These are phyloP conservation scores for Blastomyces emzantsi DNA, from an alignment of 2,329 filamentous ascomycete species.

Conservation along the genomic window DNA sequence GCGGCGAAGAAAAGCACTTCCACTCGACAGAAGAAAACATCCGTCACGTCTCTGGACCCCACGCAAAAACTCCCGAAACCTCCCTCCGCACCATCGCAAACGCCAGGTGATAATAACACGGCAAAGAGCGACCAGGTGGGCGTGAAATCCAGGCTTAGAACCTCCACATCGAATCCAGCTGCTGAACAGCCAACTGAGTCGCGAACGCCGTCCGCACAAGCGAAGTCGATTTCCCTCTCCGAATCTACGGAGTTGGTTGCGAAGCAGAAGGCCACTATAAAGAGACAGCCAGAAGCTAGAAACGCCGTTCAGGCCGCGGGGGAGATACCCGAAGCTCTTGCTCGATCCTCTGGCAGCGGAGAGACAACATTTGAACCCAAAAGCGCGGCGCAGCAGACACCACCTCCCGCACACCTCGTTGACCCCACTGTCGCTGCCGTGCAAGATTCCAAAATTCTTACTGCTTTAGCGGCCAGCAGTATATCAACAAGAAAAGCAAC, in stretches of 20 bases:
- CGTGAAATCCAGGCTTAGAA: neutral
- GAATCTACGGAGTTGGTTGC: neutral
- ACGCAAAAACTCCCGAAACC: neutral
- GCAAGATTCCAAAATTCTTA: slow-evolving; percentile 7
- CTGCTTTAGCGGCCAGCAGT: slow-evolving; percentile 1
- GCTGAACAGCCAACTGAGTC: neutral
- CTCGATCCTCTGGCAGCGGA: neutral
- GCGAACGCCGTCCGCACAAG: neutral
- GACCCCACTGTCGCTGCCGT: neutral
- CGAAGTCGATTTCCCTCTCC: neutral
- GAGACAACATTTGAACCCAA: neutral
- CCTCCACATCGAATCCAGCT: neutral
- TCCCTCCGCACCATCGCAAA: neutral
- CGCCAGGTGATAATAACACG: neutral
- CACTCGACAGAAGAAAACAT: neutral
- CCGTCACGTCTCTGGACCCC: neutral
- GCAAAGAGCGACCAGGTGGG: neutral
- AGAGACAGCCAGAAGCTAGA: neutral
- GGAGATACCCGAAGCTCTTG: neutral
- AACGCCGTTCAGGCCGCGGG: neutral
- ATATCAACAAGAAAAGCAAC: neutral
- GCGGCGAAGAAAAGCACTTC: neutral
- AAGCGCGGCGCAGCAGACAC: neutral
- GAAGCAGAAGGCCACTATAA: neutral
- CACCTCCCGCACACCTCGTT: neutral